These are phyloP conservation scores for Asterochloris erici DNA, from an alignment of 139 green algal species.

Conservation along the genomic window DNA sequence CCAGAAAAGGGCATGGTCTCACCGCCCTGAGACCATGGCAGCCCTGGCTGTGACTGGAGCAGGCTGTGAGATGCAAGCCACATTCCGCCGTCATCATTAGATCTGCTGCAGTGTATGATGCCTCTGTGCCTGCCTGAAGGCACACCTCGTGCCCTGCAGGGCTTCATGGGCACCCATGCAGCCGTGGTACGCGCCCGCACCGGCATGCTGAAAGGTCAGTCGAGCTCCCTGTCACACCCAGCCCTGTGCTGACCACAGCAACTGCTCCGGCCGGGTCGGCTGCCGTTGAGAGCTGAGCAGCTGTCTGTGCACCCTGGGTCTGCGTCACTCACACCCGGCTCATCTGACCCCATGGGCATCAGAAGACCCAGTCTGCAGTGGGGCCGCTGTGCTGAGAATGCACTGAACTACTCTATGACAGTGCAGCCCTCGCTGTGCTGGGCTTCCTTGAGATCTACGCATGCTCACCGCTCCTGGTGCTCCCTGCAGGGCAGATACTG, in stretches of 20 bases:
- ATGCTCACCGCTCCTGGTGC: too few species aligned
- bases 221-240: not conserved
- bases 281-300: not conserved
- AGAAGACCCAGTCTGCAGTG: not conserved
- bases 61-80: too few species aligned
- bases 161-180: conserved; percentile 10
- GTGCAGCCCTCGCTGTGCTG: not conserved
- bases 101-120: too few species aligned
- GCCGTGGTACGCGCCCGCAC: not conserved
- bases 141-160: not conserved
- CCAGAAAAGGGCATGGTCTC: too few species aligned
- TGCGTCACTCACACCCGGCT: not conserved
- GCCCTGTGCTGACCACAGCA: not conserved
- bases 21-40: too few species aligned
- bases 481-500: conserved; percentile 3
- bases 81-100: too few species aligned
- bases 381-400: not conserved
- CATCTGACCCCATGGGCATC: not conserved
- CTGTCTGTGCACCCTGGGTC: not conserved
- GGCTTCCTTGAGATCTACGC: not conserved
- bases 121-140: too few species aligned
- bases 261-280: not conserved
- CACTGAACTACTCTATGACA: not conserved
- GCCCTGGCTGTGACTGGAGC: too few species aligned
- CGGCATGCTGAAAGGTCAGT: conserved; percentile 3